Base-by-base conservation (phyloP, 2,329 filamentous ascomycete species). In the Fusarium sp. region DNA sequence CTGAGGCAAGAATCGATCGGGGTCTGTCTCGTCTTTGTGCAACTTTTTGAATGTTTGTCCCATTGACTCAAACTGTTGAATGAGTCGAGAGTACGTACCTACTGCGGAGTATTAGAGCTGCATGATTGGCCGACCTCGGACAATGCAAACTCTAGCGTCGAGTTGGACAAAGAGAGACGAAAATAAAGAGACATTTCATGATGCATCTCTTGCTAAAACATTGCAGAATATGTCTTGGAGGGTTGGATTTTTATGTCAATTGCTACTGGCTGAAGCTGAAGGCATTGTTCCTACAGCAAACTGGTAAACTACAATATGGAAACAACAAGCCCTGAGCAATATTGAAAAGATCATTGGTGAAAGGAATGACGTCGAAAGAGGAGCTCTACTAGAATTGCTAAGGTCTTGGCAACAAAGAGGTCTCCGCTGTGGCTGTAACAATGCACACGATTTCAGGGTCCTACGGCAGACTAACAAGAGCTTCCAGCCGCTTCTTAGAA, bases 41-140 rank as follows among this genome's bases (percentile, higher is more conserved):
- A 66, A 63, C 50, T 54, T 34, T 59, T 61, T 52, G 55, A 60
- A 59, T 57, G 65, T 66, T 73, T 68, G 54, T 63, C 50, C 71
- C 70, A 56, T 72, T 75, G 69, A 75, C 73, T 75, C 73, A 75
- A 52, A 52, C 50, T 52, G 30, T 52, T 65, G 56, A 50, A 44
- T 59, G 63, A 59, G 51, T 60, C 54, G 44, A 61, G 32, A 55
- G 47, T 68, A 73, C 71, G 70, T 70, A 72, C 71, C 63, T 70
- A 72, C 63, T 63, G 70, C 67, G 70, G 73, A 70, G 72, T 63
- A 46, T 30, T 32, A 7, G 50, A 29, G 25, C 51, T 27, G 40
- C 43, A 40, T 76, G 73, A 76, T 75, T 75, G 73, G 73, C 64
- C 65, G 61, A 68, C 24, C 9, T 56, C 47, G 57, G 63, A 65